These are phyloP conservation scores for Aureobasidium mangrovei DNA, from an alignment of 2,329 filamentous ascomycete genomes.

Conservation along the genomic window DNA sequence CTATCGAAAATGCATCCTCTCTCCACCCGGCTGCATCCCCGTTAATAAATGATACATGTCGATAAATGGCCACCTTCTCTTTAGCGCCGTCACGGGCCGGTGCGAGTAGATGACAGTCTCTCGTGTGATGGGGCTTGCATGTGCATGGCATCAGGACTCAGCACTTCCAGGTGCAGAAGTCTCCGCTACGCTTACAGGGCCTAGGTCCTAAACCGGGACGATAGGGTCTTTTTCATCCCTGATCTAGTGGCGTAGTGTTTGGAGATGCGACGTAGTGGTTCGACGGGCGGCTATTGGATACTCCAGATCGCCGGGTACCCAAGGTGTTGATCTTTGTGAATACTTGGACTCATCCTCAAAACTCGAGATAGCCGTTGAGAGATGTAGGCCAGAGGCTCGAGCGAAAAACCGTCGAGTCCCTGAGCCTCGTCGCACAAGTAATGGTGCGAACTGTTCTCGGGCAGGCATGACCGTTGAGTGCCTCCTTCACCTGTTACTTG, in stretches of 20 bases:
- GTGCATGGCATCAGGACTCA: neutral
- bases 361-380: neutral
- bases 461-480: slow-evolving; percentile 4
- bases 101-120: neutral
- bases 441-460: slow-evolving; percentile 4
- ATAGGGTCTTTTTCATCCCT: slow-evolving; percentile 3
- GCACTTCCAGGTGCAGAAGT: neutral
- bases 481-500: slow-evolving; percentile 3
- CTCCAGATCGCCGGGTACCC: neutral
- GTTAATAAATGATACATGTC: neutral
- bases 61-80: neutral
- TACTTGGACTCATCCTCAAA: neutral
- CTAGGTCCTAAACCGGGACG: neutral
- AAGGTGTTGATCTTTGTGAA: neutral
- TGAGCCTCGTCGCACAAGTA: slow-evolving; percentile 1
- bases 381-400: neutral
- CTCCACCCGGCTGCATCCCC: slow-evolving; percentile 9
- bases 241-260: slow-evolving; percentile 6
- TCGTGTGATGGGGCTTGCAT: neutral
- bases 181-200: neutral
- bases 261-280: neutral
- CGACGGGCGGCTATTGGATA: neutral
- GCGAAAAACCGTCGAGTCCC: slow-evolving; percentile 1
- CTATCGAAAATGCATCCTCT: slow-evolving; percentile 1
- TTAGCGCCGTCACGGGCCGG: slow-evolving; percentile 7